Base-by-base conservation (phyloP, 2,329 filamentous ascomycete species). In the Camillea tinctor region DNA sequence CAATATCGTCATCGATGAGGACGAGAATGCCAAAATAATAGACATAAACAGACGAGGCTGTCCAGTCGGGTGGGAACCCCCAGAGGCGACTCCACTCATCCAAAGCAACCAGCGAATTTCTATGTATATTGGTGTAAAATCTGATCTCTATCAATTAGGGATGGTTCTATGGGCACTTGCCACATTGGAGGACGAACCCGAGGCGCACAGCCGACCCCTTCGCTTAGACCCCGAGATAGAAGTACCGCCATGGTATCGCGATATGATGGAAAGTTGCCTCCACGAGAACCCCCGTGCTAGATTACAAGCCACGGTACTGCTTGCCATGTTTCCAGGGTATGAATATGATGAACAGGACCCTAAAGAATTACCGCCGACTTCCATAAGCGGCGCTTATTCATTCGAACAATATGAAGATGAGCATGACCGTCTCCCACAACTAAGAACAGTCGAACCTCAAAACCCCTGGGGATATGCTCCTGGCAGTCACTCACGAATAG, bases 121-220 rank as follows among this genome's bases (percentile, higher is more conserved):
- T 52, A 97, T 98, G 89, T 97, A 96, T 71, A 98, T 99, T 72
- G 94, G 95, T 13, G 93, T 97, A 72, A 99, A 99, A 76, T 97
- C 94, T 0, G 95, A 99, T 75, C 81, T 99, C 1, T 99, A 90
- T 71, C 95, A 99, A 75, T 83, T 98, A 4, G 95, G 95, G 4
- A 99, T 99, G 95, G 93, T 97, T 1, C 79, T 99, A 2, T 99
- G 94, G 92, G 92, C 92, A 21, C 79, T 99, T 52, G 94, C 92
- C 1, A 90, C 89, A 71, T 86, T 94, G 66, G 86, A 93, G 58
- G 94, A 98, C 69, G 94, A 98, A 70, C 95, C 95, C 1, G 95
- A 98, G 73, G 82, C 85, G 20, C 88, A 90, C 61, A 84, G 84
- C 50, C 85, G 91, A 20, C 93, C 93, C 0, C 76, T 97, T 61